Conservation (phyloP, 2,329 filamentous ascomycete species). For the Botrytis medusae region DNA sequence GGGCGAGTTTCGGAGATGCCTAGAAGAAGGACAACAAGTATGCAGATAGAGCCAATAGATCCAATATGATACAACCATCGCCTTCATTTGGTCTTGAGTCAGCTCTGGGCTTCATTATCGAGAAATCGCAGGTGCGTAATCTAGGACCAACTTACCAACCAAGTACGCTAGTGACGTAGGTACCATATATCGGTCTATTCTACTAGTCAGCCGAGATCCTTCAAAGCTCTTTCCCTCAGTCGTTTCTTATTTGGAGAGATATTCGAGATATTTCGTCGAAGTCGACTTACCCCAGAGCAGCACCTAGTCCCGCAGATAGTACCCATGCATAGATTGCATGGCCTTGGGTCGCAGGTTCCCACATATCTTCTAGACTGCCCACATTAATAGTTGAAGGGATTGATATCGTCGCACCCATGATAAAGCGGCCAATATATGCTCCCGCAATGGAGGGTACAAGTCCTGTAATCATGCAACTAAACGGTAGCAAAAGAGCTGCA, state of each 20-base stretch:
- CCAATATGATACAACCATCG: slow-evolving; percentile 47
- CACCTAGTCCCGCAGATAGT: slow-evolving; percentile 44
- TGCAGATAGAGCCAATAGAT: slow-evolving; percentile 42
- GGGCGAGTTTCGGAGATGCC: slow-evolving; percentile 48
- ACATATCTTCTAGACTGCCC: slow-evolving; percentile 52
- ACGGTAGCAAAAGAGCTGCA: slow-evolving; percentile 39
- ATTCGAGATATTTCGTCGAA: not conserved
- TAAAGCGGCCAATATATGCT: slow-evolving; percentile 45
- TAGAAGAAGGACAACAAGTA: slow-evolving; percentile 41
- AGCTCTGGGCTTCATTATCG: not conserved
- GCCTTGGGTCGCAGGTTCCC: slow-evolving; percentile 46
- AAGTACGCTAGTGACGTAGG: slow-evolving; percentile 43
- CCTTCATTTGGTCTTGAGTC: slow-evolving; percentile 34
- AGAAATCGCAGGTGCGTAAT: not conserved
- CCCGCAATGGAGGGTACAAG: slow-evolving; percentile 41
- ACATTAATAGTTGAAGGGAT: slow-evolving; percentile 49
- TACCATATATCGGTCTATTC: slow-evolving; percentile 47
- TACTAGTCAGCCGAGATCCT: not conserved
- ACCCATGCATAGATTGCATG: slow-evolving; percentile 50
- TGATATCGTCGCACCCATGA: slow-evolving; percentile 48
- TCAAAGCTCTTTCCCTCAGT: not conserved
- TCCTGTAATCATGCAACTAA: slow-evolving; percentile 44
- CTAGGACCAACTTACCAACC: slow-evolving; percentile 40
- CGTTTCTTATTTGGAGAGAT: not conserved
- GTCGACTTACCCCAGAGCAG: slow-evolving; percentile 34